Conservation (phyloP, 192 early-diverging fungal species). For the Piromyces sp. region DNA sequence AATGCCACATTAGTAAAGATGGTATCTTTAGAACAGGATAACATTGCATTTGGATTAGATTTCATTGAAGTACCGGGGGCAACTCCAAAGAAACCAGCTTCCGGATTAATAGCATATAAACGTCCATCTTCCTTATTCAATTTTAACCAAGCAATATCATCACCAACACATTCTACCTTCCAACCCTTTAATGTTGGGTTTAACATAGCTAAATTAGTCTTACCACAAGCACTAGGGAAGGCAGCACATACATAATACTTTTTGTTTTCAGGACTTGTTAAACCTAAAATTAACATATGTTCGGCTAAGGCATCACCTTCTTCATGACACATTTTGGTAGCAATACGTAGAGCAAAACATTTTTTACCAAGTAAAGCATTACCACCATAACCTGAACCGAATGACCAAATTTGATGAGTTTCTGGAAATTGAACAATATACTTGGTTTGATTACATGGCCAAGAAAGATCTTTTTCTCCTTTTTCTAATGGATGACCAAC, state of each 20-base stretch:
- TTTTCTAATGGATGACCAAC: too few relatives aligned
- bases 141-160: too few relatives aligned
- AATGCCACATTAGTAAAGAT: constrained; percentile 3
- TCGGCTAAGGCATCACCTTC: background rate
- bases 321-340: background rate
- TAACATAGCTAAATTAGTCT: too few relatives aligned
- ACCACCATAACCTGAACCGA: constrained; percentile 5
- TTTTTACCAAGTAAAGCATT: background rate
- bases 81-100: too few relatives aligned
- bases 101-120: too few relatives aligned
- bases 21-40: background rate
- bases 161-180: too few relatives aligned
- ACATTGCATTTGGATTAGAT: constrained; percentile 2
- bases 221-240: too few relatives aligned
- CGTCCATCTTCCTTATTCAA: too few relatives aligned
- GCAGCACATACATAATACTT: too few relatives aligned
- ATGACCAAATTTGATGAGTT: constrained; percentile 1
- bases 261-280: background rate
- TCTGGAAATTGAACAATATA: constrained; percentile 1
- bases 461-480: too few relatives aligned
- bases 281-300: constrained; percentile 4
- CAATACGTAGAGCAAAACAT: background rate
- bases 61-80: constrained; percentile 1
- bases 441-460: too few relatives aligned
- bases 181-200: too few relatives aligned